Base-by-base conservation (phyloP, 2,329 filamentous ascomycete genomes). In the Sarocladiaceae sp. region DNA sequence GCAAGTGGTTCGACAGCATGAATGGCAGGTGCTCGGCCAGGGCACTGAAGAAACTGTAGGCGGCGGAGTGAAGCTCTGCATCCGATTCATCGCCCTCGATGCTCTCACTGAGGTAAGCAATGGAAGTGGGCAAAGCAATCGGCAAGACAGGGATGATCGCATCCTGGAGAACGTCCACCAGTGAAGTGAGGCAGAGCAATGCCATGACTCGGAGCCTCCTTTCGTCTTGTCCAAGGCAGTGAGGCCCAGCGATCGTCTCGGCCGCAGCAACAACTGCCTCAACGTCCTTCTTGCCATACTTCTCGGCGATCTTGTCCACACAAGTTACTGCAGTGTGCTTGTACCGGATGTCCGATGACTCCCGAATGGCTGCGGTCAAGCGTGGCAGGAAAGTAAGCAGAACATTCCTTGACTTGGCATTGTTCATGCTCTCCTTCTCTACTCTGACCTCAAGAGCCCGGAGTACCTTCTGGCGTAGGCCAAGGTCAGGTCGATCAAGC, bases 251-350 rank as follows among this genome's bases (percentile, higher is more conserved):
- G 54, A 98, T 84, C 2, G 83, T 84, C 47, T 81, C 72, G 4
- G 89, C 88, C 4, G 89, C 85, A 4, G 78, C 77, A 20, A 85
- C 74, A 34, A 95, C 85, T 34, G 81, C 82, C 52, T 85, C 80
- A 2, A 85, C 73, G 56, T 95, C 87, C 61, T 90, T 94, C 70
- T 93, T 94, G 53, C 93, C 94, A 60, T 95, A 97, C 61, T 91
- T 91, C 65, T 96, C 90, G 2, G 87, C 80, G 50, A 98, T 94
- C 62, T 88, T 87, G 65, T 96, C 90, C 34, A 97, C 83, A 55
- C 91, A 97, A 27, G 82, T 82, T 49, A 98, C 82, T 1, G 90
- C 87, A 10, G 87, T 88, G 55, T 89, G 83, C 65, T 91, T 89
- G 61, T 93, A 83, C 21, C 80, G 73, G 44, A 84, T 76, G 52